Percentiles rank a stretch among this genome's conserved stretches.
Evolutionary conservation across 441 rosid genomes (phyloP).

Genomic region (Populus tomentosa): DNA sequence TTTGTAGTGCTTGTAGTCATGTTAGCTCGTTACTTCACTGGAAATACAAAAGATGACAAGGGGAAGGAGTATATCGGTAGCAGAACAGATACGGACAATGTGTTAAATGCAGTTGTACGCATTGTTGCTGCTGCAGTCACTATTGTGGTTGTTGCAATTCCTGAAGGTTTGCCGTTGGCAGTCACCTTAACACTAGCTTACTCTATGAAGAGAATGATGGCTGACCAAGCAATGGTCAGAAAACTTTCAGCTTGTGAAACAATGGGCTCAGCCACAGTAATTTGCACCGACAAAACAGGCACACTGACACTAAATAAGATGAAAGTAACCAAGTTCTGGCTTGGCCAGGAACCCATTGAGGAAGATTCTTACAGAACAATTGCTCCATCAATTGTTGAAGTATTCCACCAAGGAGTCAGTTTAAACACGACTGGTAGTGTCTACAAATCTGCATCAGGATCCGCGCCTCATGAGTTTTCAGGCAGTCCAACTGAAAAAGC

Average conservation of each 20-base stretch:
- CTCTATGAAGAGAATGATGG: conserved; percentile 85
- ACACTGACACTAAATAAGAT: conserved; percentile 64
- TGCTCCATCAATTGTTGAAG: conserved; percentile 31
- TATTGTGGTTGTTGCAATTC: conserved; percentile 78
- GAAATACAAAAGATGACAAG: conserved; percentile 40
- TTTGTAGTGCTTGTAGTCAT: conserved; percentile 55
- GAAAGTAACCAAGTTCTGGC: conserved; percentile 67
- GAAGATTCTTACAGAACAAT: conserved; percentile 33
- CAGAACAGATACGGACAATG: conserved; percentile 29
- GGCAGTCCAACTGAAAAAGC: conserved; percentile 90
- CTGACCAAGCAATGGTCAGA: conserved; percentile 74
- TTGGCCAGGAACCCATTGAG: conserved; percentile 49
- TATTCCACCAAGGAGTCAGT: conserved; percentile 56
- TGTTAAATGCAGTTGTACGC: conserved; percentile 43
- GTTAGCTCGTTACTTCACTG: conserved; percentile 60
- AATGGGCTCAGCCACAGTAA: conserved; percentile 79
- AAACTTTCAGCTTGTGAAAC: conserved; percentile 74
- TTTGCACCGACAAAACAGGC: conserved; percentile 81
- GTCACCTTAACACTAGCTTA: conserved; percentile 76
- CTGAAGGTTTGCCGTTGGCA: conserved; percentile 75
- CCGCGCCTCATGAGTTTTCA: conserved; percentile 42
- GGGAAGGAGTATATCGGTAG: conserved; percentile 42
- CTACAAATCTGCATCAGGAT: conserved; percentile 34
- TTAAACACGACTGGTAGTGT: conserved; percentile 69
- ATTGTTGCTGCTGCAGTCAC: conserved; percentile 71